A percentile compares a stretch with the other conserved stretches of the same genome.
Conservation (phyloP, 305 asterid species). For the Striga hermonthica region DNA sequence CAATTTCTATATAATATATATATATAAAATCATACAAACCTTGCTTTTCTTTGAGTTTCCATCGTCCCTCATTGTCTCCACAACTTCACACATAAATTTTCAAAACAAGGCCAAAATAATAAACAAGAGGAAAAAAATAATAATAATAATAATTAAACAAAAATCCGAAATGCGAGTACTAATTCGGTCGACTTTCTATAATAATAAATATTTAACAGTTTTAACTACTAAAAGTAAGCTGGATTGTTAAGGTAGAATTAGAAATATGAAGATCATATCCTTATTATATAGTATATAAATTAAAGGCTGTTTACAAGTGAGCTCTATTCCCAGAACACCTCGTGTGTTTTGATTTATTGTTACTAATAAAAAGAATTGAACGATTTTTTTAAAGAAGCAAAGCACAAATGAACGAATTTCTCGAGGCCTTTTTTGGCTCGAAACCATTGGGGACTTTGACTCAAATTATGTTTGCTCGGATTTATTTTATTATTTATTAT, state of each 20-base stretch:
- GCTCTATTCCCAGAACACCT: slow-evolving; percentile 34
- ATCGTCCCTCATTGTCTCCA: slow-evolving; percentile 77
- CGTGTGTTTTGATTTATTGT: slow-evolving; percentile 37
- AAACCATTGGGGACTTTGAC: too few relatives aligned
- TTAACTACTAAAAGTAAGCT: slow-evolving; percentile 24
- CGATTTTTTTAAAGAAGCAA: slow-evolving; percentile 51
- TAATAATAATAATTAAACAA: not conserved
- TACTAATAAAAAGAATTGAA: slow-evolving; percentile 35
- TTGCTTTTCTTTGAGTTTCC: slow-evolving; percentile 68
- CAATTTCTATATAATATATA: not conserved
- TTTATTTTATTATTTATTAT: too few relatives aligned
- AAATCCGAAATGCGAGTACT: not conserved
- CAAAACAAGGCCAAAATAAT: slow-evolving; percentile 35
- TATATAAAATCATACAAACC: slow-evolving; percentile 57
- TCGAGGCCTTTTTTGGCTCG: not conserved
- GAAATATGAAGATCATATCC: slow-evolving; percentile 5
- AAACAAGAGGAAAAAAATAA: too few relatives aligned
- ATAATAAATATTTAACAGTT: not conserved
- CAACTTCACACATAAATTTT: slow-evolving; percentile 42
- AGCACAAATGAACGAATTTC: not conserved
- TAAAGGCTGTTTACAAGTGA: not conserved
- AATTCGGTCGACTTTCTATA: not conserved
- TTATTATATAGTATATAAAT: too few relatives aligned
- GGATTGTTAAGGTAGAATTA: slow-evolving; percentile 32
- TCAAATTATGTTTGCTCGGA: too few relatives aligned